Percentiles rank a stretch among this genome's conserved stretches.
Conservation (phyloP, 2,329 filamentous ascomycete species). For the Talaromyces sp. region DNA sequence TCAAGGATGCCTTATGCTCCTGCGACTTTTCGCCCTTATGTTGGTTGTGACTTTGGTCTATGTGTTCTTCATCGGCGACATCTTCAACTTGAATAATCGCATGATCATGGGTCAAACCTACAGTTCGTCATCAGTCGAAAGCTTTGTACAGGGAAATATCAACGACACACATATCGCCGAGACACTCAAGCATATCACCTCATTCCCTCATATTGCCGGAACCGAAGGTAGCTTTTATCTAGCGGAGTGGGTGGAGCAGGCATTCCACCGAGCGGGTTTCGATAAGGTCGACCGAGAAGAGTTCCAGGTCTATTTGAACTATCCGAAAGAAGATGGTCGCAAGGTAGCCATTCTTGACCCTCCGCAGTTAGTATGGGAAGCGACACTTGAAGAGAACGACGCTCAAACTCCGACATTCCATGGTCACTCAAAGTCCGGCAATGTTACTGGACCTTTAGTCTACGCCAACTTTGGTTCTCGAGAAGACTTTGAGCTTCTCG, state of each 20-base stretch:
- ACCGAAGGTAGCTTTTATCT: slow-evolving; percentile 88
- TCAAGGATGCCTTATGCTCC: slow-evolving; percentile 67
- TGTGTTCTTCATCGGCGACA: slow-evolving; percentile 79
- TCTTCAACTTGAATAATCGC: slow-evolving; percentile 70
- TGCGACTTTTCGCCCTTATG: slow-evolving; percentile 73
- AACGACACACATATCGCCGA: slow-evolving; percentile 71
- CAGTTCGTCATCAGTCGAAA: slow-evolving; percentile 78
- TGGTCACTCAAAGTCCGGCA: slow-evolving; percentile 82
- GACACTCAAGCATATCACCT: slow-evolving; percentile 75
- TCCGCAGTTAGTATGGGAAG: slow-evolving; percentile 72
- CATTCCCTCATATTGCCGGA: slow-evolving; percentile 89
- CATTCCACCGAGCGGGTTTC: slow-evolving; percentile 72
- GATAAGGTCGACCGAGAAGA: slow-evolving; percentile 76
- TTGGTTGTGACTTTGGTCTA: slow-evolving; percentile 79
- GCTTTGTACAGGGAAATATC: slow-evolving; percentile 72
- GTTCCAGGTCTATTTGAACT: slow-evolving; percentile 90
- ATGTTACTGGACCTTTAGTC: slow-evolving; percentile 81
- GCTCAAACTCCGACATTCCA: slow-evolving; percentile 81
- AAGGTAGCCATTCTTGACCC: slow-evolving; percentile 77
- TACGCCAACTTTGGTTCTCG: slow-evolving; percentile 91
- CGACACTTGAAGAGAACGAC: slow-evolving; percentile 80
- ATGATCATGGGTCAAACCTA: slow-evolving; percentile 71
- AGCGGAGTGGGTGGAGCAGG: slow-evolving; percentile 78
- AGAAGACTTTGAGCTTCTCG: slow-evolving; percentile 76
- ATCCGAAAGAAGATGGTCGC: slow-evolving; percentile 75